Percentiles rank a stretch among this genome's conserved stretches.
phyloP scores from a whole-genome alignment of 1,284 basidiomycete genomes.

The Microbotryum scabiosae region DNA sequence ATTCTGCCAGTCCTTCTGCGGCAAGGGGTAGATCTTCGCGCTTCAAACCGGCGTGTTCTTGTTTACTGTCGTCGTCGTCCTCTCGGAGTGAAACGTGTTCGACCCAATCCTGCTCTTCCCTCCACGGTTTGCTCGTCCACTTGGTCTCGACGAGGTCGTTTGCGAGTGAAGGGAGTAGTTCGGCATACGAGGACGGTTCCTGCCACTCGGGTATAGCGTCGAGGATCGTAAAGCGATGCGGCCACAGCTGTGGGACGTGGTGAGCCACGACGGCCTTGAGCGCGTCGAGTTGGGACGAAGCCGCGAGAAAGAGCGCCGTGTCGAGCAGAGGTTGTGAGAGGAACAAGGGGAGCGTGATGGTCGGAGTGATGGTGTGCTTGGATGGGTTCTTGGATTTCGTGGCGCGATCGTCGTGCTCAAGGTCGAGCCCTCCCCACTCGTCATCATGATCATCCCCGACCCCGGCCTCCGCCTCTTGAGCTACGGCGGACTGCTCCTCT shows the following conservation, averaged over 20 bases:
- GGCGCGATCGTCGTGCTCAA: slow-evolving; percentile 7
- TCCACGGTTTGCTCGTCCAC: slow-evolving; percentile 46
- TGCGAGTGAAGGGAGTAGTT: slow-evolving; percentile 55
- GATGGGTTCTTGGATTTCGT: neutral
- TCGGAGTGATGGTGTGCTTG: slow-evolving; percentile 36
- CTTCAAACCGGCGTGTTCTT: neutral
- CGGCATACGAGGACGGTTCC: slow-evolving; percentile 53
- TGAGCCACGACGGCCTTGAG: slow-evolving; percentile 53
- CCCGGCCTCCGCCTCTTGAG: neutral
- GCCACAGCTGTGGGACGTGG: slow-evolving; percentile 55
- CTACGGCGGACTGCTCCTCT: neutral
- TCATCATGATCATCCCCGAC: slow-evolving; percentile 8
- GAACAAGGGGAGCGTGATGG: slow-evolving; percentile 56
- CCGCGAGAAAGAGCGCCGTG: slow-evolving; percentile 58
- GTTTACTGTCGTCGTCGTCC: neutral
- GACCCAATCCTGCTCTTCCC: slow-evolving; percentile 14
- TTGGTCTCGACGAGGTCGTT: slow-evolving; percentile 47
- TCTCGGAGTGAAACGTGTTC: slow-evolving; percentile 1
- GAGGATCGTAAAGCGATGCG: slow-evolving; percentile 59
- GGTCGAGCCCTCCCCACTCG: slow-evolving; percentile 23
- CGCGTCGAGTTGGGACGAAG: slow-evolving; percentile 52
- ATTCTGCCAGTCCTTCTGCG: slow-evolving; percentile 50
- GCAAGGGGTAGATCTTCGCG: slow-evolving; percentile 15
- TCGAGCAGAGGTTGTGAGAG: slow-evolving; percentile 53
- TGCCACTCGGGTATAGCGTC: slow-evolving; percentile 64